Evolutionary conservation across 352 stramenopile species (phyloP), one percentile per base, ranked within the genome.

Genomic region (Pythium volutum): DNA sequence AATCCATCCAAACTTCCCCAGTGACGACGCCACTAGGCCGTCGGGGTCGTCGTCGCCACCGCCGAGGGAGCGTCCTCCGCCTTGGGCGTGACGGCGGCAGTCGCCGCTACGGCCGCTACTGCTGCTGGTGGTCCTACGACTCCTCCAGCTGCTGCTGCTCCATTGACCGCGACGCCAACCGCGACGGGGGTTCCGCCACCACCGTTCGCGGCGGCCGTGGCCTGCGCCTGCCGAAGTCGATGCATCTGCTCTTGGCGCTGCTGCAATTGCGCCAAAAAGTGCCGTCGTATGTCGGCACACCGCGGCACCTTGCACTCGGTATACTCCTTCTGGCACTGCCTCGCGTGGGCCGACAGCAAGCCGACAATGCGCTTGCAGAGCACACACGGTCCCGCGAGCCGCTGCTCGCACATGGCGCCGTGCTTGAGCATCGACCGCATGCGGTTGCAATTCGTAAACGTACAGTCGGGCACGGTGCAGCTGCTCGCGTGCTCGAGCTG

Each of bases 351-450:
- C 5, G 78, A 92, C 3, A 96, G 74, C 55, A 96, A 58, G 2
- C 85, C 85, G 18, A 90, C 82, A 59, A 96, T 95, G 25, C 87
- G 83, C 57, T 91, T 91, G 72, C 88, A 96, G 11, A 94, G 61
- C 55, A 92, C 79, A 39, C 88, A 96, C 1, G 84, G 84, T 2
- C 86, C 86, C 0, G 81, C 73, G 22, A 91, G 72, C n/a, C 86
- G 81, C 68, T 92, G 81, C 61, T 94, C 82, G 46, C 88, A 96
- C 55, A 82, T 82, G 3, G 76, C 75, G n/a, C 87, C 88, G 61
- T 96, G 88, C 70, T 96, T 91, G 54, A 96, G 80, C 84, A 96
- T 95, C 23, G 86, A 77, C 25, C 87, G 81, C 84, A 93, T 95
- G 25, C 84, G 81, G 31, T 90, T 83, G 71, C 85, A 96, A 52